Evolutionary conservation across 768 basidiomycete species (phyloP).

Genomic region (Omphalotus guepiniiformis): DNA sequence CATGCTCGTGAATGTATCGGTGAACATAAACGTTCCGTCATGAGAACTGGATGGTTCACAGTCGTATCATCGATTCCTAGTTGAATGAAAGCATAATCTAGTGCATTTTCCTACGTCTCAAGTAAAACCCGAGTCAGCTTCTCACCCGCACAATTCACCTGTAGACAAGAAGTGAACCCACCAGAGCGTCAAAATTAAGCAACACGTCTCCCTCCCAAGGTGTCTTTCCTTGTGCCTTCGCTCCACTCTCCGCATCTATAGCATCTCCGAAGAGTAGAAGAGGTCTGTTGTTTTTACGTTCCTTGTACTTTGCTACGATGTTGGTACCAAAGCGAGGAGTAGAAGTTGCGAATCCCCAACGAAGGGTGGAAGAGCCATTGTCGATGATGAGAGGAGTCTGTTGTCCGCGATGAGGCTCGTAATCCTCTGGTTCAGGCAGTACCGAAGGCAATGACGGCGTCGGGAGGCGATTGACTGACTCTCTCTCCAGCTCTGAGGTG

Average conservation of each 20-base stretch:
- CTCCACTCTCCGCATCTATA: conserved; percentile 81
- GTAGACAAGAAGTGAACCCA: conserved; percentile 37
- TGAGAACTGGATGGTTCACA: conserved; percentile 84
- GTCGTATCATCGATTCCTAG: conserved; percentile 75
- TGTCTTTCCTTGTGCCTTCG: conserved; percentile 69
- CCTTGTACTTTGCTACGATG: conserved; percentile 83
- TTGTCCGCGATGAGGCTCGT: conserved; percentile 44
- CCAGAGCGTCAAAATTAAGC: conserved; percentile 89
- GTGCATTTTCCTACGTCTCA: conserved; percentile 78
- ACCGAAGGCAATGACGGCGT: conserved; percentile 28
- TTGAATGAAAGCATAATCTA: conserved; percentile 88
- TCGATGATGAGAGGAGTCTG: conserved; percentile 77
- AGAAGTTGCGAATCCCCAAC: conserved; percentile 75
- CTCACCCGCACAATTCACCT: background rate
- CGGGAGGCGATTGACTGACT: too few species aligned
- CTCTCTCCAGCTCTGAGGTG: too few species aligned
- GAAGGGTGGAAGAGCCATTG: conserved; percentile 79
- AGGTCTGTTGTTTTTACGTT: conserved; percentile 77
- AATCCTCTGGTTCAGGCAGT: conserved; percentile 36
- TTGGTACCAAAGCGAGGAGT: conserved; percentile 63
- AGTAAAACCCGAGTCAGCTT: background rate
- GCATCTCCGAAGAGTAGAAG: conserved; percentile 87
- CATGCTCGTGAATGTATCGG: conserved; percentile 84
- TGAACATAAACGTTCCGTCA: conserved; percentile 89
- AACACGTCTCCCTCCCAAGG: conserved; percentile 96